Percentiles rank a stretch among this genome's conserved stretches.
phyloP scores from a whole-genome alignment of 106 monocot genomes.

The Amphibolis antarctica region DNA sequence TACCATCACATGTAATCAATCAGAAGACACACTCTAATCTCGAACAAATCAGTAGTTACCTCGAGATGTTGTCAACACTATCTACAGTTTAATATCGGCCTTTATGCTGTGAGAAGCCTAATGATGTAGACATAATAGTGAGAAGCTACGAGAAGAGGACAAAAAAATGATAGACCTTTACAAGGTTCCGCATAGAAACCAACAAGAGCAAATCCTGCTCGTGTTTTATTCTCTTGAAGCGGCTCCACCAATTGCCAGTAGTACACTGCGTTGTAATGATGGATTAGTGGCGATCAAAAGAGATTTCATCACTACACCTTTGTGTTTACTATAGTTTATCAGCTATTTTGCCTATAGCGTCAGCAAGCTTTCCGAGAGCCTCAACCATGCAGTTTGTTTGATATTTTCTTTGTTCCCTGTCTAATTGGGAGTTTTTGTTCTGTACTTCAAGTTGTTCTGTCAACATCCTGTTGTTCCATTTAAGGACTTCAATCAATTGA shows the following conservation, averaged over 20 bases:
- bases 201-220: background rate
- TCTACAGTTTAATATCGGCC: too few species aligned
- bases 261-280: background rate
- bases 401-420: conserved; percentile 57
- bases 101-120: background rate
- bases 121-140: background rate
- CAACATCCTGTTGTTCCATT: conserved; percentile 51
- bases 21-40: background rate
- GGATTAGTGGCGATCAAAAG: background rate
- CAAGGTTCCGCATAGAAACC: background rate
- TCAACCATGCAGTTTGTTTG: conserved; percentile 33
- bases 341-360: conserved; percentile 58
- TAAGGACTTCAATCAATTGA: conserved; percentile 38
- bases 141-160: background rate
- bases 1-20: too few species aligned
- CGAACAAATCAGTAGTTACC: background rate
- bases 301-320: conserved; percentile 1
- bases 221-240: background rate
- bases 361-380: conserved; percentile 52
- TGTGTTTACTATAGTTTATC: conserved; percentile 42
- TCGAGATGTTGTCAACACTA: background rate
- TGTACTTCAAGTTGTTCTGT: conserved; percentile 52
- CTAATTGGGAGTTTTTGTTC: conserved; percentile 47
- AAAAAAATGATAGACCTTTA: background rate
- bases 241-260: conserved; percentile 1